Base-by-base conservation (phyloP, 805 yeast genomes). In the Tetrapisispora taiwanensis region DNA sequence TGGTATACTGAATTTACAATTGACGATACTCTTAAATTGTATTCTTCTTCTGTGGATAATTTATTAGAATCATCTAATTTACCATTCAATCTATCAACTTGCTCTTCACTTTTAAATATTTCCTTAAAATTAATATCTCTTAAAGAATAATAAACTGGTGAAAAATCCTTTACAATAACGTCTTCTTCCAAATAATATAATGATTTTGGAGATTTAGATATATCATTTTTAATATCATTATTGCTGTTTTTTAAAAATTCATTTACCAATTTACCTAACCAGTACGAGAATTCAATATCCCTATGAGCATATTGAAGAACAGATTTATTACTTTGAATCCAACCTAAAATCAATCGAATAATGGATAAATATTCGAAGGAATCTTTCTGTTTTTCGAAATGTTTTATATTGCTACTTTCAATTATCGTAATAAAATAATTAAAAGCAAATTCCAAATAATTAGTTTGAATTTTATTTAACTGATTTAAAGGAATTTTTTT, bases 121-220 rank as follows among this genome's bases (percentile, higher is more conserved):
- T 45, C 48, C 1, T 46, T 17, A 52, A 82, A 88, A 49, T 79
- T 68, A 51, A 81, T 82, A 55, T 81, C 89, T 42, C 70, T 71
- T 44, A 81, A 68, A 42, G 70, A 72, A 49, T 66, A 71, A 20
- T 72, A 72, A 15, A 83, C 66, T 4, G 81, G 73, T 26, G 68
- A 63, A 53, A 78, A 81, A 48, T 80, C 88, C 47, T 75, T 76
- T 50, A 78, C 65, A 19, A 69, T 61, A 13, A 81, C 76, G 62
- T 83, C 92, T 54, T 84, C 90, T 37, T 67, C 62, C 55, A 81
- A 82, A 43, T 73, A 74, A 45, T 77, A 73, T 2, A 58, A 53
- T 58, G 90, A 69, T 7, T 56, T 49, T 14, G 83, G 82, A 41
- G 68, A 27, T 13, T 35, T 17, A 14, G 20, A 40, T 39, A 24